Conservation (phyloP, 352 stramenopile genomes). For the Saprolegnia parasitica region DNA sequence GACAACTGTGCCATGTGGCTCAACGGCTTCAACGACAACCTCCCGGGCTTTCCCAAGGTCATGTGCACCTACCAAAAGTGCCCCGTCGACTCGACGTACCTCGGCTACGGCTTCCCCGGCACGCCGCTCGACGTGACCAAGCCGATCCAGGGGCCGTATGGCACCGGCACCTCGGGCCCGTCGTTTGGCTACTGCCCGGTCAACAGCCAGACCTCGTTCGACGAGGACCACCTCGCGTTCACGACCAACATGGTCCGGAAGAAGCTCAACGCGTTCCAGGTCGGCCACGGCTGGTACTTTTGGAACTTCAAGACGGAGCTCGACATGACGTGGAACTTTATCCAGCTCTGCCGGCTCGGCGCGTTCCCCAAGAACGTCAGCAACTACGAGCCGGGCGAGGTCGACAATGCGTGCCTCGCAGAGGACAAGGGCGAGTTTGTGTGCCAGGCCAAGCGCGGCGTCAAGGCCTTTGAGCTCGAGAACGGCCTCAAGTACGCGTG, state of each 20-base stretch:
- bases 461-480: constrained; percentile 47
- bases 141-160: constrained; percentile 80
- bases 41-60: constrained; percentile 90
- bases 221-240: constrained; percentile 72
- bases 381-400: constrained; percentile 51
- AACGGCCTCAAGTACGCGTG: constrained; percentile 58
- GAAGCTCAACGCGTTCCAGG: constrained; percentile 88
- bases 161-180: constrained; percentile 74
- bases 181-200: constrained; percentile 85
- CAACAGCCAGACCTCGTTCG: constrained; percentile 77
- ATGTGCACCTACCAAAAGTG: constrained; percentile 86
- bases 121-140: constrained; percentile 85
- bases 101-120: constrained; percentile 81
- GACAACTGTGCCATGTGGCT: constrained; percentile 84
- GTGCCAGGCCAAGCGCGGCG: constrained; percentile 62
- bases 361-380: constrained; percentile 73
- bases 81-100: constrained; percentile 78
- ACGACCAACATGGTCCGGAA: constrained; percentile 85
- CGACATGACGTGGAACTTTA: constrained; percentile 87
- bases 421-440: constrained; percentile 74
- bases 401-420: constrained; percentile 56
- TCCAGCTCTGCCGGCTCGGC: constrained; percentile 56
- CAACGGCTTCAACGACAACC: constrained; percentile 86
- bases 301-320: constrained; percentile 95
- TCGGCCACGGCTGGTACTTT: constrained; percentile 93